Base-by-base conservation (phyloP, 1,284 basidiomycete species). In the Pyrrhoderma lamaoense region DNA sequence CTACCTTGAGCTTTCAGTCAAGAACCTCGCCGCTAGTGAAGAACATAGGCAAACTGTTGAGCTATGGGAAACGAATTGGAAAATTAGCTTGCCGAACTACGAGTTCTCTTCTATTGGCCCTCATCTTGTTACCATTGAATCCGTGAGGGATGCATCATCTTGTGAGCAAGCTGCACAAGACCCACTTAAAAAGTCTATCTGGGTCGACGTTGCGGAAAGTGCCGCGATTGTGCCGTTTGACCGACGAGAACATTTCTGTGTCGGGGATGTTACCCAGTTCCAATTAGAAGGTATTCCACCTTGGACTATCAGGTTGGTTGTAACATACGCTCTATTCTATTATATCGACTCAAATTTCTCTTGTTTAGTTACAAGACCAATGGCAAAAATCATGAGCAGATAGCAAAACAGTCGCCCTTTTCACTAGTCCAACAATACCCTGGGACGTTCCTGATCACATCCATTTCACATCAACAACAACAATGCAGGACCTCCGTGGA, bases 211-310 rank as follows among this genome's bases (percentile, higher is more conserved):
- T 8, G 90, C 93, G 4, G 95, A 98, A 67, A 93, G 90, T 1
- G 95, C 95, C 7, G 83, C 90, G 8, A 94, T 99, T 54, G 78
- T 93, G 34, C 82, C 93, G 0, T 81, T 92, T 57, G 86, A 88
- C 57, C 72, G 84, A 42, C 77, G 83, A 46, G 74, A 75, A 57
- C 85, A 98, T 65, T 85, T 89, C 59, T 99, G 95, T 66, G 87
- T 93, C 8, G 95, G 94, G 22, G 94, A 98, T 60, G 76, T 81
- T 45, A 77, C 91, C 8, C 90, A 93, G 58, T 98, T 95, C 74
- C 82, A 94, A 62, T 73, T 99, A 16, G 93, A 97, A 67, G 95
- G 95, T 47, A 89, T 82, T 43, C 84, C 94, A n/a, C 94, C 95
- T 1, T 99, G 95, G 93, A 86, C 83, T 3, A 82, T 99, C 52